Evolutionary conservation across 192 early-diverging fungal species (phyloP).

Genomic region (Backusella morwellensis): DNA sequence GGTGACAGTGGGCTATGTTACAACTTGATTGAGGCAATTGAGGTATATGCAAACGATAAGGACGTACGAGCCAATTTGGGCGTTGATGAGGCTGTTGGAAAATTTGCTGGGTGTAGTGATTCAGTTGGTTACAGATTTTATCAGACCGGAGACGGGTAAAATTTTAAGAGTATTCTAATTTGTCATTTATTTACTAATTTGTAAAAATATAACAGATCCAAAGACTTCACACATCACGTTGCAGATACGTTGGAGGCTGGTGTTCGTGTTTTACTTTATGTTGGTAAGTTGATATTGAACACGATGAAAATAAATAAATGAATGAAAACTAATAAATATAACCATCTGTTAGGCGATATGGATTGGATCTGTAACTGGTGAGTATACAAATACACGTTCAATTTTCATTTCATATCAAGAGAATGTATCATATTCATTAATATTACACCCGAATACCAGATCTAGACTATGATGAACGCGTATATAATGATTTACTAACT

Average conservation of each 20-base stretch:
- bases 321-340: neutral
- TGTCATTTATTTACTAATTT: conserved; percentile 31
- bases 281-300: conserved; percentile 44
- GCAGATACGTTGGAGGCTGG: conserved; percentile 69
- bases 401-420: neutral
- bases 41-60: conserved; percentile 73
- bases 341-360: conserved; percentile 21
- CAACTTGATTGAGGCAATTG: conserved; percentile 76
- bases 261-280: conserved; percentile 84
- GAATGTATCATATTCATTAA: neutral
- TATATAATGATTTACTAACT: neutral
- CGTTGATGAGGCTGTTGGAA: conserved; percentile 58
- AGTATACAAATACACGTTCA: neutral
- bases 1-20: conserved; percentile 81
- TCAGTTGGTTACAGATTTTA: conserved; percentile 23
- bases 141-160: conserved; percentile 24
- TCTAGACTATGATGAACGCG: neutral
- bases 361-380: conserved; percentile 40
- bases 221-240: conserved; percentile 18
- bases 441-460: neutral
- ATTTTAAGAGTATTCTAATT: conserved; percentile 15
- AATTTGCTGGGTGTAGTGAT: conserved; percentile 77
- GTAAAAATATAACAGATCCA: conserved; percentile 6
- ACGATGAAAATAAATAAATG: neutral
- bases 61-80: conserved; percentile 77